Conservation (phyloP, 352 stramenopile genomes). For the Aphanomyces invadans region DNA sequence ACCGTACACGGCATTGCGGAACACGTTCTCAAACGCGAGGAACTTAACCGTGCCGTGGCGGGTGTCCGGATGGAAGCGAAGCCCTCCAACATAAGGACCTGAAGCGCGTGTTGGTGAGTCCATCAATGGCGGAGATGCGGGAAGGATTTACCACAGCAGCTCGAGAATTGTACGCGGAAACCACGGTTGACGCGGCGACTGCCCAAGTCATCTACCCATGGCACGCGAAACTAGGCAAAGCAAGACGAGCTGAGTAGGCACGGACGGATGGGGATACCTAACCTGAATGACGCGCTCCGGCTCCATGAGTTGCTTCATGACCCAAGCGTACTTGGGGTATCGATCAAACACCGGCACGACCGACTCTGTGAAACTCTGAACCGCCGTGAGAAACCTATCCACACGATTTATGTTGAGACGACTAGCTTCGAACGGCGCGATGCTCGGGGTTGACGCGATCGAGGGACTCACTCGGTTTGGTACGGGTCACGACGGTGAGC, state of each 20-base stretch:
- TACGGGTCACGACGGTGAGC: slow-evolving; percentile 68
- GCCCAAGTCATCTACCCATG: slow-evolving; percentile 95
- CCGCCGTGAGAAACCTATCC: slow-evolving; percentile 56
- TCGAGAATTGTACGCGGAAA: slow-evolving; percentile 96
- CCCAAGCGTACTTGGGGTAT: slow-evolving; percentile 85
- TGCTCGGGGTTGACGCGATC: no score
- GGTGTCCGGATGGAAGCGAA: slow-evolving; percentile 91
- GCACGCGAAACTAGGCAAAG: slow-evolving; percentile 87
- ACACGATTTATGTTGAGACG: no score
- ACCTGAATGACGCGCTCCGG: slow-evolving; percentile 88
- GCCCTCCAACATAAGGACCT: slow-evolving; percentile 92
- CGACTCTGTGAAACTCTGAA: slow-evolving; percentile 73
- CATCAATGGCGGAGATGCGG: background rate
- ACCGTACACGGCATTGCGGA: slow-evolving; percentile 91
- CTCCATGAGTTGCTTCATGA: slow-evolving; percentile 93
- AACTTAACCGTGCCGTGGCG: slow-evolving; percentile 86
- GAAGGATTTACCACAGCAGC: slow-evolving; percentile 36
- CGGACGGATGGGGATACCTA: background rate
- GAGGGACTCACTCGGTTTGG: slow-evolving; percentile 39
- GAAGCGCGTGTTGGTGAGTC: slow-evolving; percentile 34
- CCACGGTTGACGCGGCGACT: slow-evolving; percentile 94
- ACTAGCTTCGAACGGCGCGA: no score
- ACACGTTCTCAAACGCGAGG: slow-evolving; percentile 92
- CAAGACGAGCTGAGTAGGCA: background rate
- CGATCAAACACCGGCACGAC: slow-evolving; percentile 80